Percentiles rank a stretch among this genome's conserved stretches.
Conservation (phyloP, 345 rosid genomes). For the Eucalyptus dawsonii region DNA sequence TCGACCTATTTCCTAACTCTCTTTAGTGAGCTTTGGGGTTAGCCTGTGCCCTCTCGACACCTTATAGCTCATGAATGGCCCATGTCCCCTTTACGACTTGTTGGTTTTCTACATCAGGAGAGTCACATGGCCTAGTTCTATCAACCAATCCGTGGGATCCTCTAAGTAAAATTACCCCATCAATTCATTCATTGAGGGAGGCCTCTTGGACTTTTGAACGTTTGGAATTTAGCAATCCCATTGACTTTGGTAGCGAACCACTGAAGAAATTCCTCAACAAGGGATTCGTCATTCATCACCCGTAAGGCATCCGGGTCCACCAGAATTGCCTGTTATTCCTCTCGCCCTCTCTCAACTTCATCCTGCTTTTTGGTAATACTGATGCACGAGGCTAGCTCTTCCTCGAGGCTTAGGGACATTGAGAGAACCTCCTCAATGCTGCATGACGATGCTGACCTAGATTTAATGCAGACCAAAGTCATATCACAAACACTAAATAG, state of each 20-base stretch:
- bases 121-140: background rate
- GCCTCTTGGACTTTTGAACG: background rate
- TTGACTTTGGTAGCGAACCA: background rate
- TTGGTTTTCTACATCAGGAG: background rate
- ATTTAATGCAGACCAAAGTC: no score
- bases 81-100: fast-evolving
- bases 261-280: background rate
- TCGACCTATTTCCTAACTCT: background rate
- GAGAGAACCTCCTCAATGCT: no score
- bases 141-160: background rate
- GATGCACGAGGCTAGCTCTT: no score
- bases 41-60: background rate
- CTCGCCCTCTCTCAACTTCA: background rate
- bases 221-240: background rate
- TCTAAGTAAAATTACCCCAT: background rate
- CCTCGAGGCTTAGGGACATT: no score
- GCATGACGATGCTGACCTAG: no score
- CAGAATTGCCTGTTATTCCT: background rate
- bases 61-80: fast-evolving
- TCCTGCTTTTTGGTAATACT: no score
- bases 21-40: background rate
- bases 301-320: background rate
- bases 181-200: background rate
- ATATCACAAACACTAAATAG: no score
- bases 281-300: background rate